Evolutionary conservation across 1,284 basidiomycete genomes (phyloP).

Genomic region (Mycosarcoma mackinlayi): DNA sequence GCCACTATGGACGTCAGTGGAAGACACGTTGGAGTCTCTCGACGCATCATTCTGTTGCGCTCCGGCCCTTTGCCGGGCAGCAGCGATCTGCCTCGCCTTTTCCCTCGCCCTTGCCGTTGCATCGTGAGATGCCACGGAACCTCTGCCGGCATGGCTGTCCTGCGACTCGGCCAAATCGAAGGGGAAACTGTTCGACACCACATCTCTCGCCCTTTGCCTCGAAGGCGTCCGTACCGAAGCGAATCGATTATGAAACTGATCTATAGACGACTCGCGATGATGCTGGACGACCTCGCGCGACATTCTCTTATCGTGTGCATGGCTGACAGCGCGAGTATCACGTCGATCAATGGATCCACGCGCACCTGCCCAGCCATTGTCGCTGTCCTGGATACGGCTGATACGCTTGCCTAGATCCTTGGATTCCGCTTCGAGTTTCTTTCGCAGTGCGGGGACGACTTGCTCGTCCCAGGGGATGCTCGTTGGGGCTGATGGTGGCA

Average conservation of each 20-base stretch:
- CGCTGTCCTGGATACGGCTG: slow-evolving; percentile 44
- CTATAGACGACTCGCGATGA: slow-evolving; percentile 28
- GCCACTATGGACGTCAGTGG: slow-evolving; percentile 1
- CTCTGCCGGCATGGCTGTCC: neutral
- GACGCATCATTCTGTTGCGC: neutral
- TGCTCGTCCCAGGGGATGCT: slow-evolving; percentile 54
- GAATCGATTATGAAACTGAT: slow-evolving; percentile 47
- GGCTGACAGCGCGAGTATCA: neutral
- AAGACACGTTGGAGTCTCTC: slow-evolving; percentile 5
- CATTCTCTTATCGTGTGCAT: slow-evolving; percentile 7
- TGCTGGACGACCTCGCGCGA: slow-evolving; percentile 32
- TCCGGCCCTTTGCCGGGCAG: slow-evolving; percentile 7
- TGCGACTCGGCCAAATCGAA: slow-evolving; percentile 5
- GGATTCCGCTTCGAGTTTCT: slow-evolving; percentile 50
- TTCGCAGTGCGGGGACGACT: slow-evolving; percentile 50
- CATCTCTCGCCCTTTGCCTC: neutral
- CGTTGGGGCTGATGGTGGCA: slow-evolving; percentile 18
- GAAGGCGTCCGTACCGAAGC: slow-evolving; percentile 10
- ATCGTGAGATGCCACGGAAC: slow-evolving; percentile 7
- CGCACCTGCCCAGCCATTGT: slow-evolving; percentile 25
- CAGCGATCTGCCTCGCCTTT: slow-evolving; percentile 35
- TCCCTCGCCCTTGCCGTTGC: slow-evolving; percentile 36
- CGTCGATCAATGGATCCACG: slow-evolving; percentile 15
- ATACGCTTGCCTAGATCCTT: slow-evolving; percentile 39
- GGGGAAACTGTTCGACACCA: slow-evolving; percentile 7